Evolutionary conservation across 78 protist genomes (phyloP).

Genomic region (Monocercomonoides exilis): DNA sequence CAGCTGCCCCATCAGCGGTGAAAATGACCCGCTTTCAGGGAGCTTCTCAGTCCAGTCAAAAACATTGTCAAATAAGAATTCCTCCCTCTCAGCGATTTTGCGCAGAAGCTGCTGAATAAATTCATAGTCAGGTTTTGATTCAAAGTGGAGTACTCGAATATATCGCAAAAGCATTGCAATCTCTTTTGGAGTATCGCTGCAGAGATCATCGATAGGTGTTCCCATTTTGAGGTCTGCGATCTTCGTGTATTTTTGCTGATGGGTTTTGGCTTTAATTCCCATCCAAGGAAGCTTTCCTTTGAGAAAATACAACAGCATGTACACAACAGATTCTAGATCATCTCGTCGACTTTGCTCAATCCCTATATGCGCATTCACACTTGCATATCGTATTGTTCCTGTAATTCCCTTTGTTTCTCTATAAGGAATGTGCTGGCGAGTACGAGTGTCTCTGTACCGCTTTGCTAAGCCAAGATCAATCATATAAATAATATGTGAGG

Average conservation of each 20-base stretch:
- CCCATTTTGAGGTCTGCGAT: conserved; percentile 24
- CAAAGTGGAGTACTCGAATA: conserved; percentile 22
- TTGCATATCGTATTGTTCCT: conserved; percentile 33
- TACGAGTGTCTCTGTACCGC: too few species aligned
- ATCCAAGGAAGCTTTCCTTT: conserved; percentile 35
- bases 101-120: conserved; percentile 29
- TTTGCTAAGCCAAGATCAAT: too few species aligned
- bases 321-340: too few species aligned
- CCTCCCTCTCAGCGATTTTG: conserved; percentile 28
- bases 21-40: too few species aligned
- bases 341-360: too few species aligned
- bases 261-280: conserved; percentile 9
- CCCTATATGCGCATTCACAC: conserved; percentile 26
- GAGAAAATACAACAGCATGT: conserved; percentile 24
- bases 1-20: too few species aligned
- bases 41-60: too few species aligned
- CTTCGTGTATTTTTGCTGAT: conserved; percentile 31
- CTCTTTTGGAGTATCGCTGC: conserved; percentile 24
- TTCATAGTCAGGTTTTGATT: conserved; percentile 26
- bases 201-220: conserved; percentile 26
- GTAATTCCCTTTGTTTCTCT: conserved; percentile 12
- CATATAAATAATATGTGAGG: conserved; percentile 8
- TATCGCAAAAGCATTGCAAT: conserved; percentile 26
- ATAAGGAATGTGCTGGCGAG: too few species aligned
- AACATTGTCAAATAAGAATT: conserved; percentile 13